A percentile compares a stretch with the other conserved stretches of the same genome.
These are phyloP conservation scores for Cladobotryum protrusum DNA, from an alignment of 2,329 filamentous ascomycete genomes.

Conservation along the genomic window DNA sequence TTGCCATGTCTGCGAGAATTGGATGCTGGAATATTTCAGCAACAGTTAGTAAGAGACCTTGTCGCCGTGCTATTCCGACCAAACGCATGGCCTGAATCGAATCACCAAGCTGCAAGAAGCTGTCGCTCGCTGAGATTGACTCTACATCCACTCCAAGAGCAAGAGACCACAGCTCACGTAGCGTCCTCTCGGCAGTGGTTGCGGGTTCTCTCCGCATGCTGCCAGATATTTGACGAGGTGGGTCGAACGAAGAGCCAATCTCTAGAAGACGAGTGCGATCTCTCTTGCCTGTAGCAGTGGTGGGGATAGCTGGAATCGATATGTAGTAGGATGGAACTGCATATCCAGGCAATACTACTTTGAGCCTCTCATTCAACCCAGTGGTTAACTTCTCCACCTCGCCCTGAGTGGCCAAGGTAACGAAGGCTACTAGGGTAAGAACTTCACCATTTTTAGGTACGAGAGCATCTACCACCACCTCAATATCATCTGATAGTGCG, in stretches of 20 bases:
- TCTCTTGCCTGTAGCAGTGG: constrained; percentile 3
- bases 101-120: constrained; percentile 4
- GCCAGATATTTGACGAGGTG: not conserved
- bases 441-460: constrained; percentile 1
- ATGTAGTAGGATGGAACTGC: constrained; percentile 8
- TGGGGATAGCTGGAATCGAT: constrained; percentile 1
- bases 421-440: constrained; percentile 2
- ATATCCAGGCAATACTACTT: not conserved
- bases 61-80: constrained; percentile 5
- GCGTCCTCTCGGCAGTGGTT: constrained; percentile 1
- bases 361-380: not conserved
- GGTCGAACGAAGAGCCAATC: not conserved
- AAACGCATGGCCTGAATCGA: constrained; percentile 8
- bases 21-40: constrained; percentile 6
- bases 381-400: not conserved
- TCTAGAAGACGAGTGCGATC: constrained; percentile 4
- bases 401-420: not conserved
- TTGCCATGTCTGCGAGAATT: constrained; percentile 3
- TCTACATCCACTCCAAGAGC: not conserved
- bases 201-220: not conserved
- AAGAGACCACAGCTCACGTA: constrained; percentile 5
- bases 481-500: not conserved
- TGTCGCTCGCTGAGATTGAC: constrained; percentile 4
- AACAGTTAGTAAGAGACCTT: constrained; percentile 1
- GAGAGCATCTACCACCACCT: constrained; percentile 4